A percentile compares a stretch with the other conserved stretches of the same genome.
Conservation (phyloP, 768 basidiomycete genomes). For the Hygrophoropsis aurantiaca region DNA sequence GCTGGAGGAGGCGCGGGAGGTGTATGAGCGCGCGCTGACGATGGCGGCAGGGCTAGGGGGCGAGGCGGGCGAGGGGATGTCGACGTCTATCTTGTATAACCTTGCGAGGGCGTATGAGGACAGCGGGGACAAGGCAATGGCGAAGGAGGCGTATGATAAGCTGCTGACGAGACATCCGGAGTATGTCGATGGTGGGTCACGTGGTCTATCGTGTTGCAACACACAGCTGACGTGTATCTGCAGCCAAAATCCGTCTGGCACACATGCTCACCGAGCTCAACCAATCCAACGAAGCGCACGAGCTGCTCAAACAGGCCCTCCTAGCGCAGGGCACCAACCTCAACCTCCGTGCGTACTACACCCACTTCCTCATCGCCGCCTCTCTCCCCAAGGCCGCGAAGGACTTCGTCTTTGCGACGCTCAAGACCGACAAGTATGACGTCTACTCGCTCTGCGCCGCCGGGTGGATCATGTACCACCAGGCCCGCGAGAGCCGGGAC, state of each 20-base stretch:
- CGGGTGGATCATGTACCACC: conserved; percentile 83
- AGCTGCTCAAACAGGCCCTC: conserved; percentile 86
- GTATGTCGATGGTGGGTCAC: conserved; percentile 84
- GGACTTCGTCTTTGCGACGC: conserved; percentile 86
- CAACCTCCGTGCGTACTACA: conserved; percentile 91
- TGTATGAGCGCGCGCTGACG: conserved; percentile 77
- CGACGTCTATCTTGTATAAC: conserved; percentile 88
- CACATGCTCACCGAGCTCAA: conserved; percentile 72
- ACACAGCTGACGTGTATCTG: conserved; percentile 7
- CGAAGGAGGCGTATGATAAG: conserved; percentile 86
- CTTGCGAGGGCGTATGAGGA: conserved; percentile 92
- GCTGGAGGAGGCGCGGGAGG: conserved; percentile 50
- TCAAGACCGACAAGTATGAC: conserved; percentile 88
- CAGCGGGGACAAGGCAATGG: conserved; percentile 65
- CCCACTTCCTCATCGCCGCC: conserved; percentile 85
- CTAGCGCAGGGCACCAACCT: conserved; percentile 74
- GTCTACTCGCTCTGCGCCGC: conserved; percentile 89
- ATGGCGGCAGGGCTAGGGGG: conserved; percentile 46
- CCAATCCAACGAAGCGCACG: conserved; percentile 79
- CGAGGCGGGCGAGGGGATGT: conserved; percentile 62
- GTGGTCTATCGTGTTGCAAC: not conserved
- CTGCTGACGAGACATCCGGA: conserved; percentile 90
- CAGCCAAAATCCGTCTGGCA: conserved; percentile 92
- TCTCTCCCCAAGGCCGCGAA: conserved; percentile 70
- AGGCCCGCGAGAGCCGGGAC: conserved; percentile 83